Conservation (phyloP, 352 stramenopile genomes). For the Globisporangium nagaii region DNA sequence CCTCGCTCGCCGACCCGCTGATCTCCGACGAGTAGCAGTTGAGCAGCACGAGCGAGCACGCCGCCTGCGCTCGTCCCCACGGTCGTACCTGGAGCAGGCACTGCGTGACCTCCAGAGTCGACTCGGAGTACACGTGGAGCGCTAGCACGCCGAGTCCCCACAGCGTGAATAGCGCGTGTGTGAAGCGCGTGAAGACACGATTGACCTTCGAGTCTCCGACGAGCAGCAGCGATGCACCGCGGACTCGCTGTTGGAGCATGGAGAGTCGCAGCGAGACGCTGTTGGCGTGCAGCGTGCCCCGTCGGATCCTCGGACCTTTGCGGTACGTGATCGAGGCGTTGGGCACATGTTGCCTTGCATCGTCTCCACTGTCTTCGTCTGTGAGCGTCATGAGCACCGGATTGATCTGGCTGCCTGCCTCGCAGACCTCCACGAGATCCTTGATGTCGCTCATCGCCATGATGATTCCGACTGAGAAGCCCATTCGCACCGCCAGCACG, state of each 20-base stretch:
- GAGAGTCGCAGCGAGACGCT: no score
- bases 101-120: constrained; percentile 2
- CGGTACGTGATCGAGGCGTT: no score
- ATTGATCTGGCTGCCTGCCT: not conserved
- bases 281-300: no score
- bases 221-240: not conserved
- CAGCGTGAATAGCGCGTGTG: not conserved
- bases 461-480: not conserved
- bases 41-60: constrained; percentile 22
- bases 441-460: not conserved
- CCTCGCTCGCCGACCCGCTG: constrained; percentile 1
- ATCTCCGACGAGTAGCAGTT: constrained; percentile 19
- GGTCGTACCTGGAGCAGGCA: constrained; percentile 22
- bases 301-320: no score
- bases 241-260: no score
- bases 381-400: not conserved
- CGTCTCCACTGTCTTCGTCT: no score
- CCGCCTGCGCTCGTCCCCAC: constrained; percentile 11
- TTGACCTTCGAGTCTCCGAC: not conserved
- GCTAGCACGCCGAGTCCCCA: constrained; percentile 18
- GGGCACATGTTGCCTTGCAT: not conserved
- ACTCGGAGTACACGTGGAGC: constrained; percentile 18
- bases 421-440: not conserved
- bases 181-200: not conserved
- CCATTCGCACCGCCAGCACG: not conserved